Base-by-base conservation (phyloP, 2,329 filamentous ascomycete genomes). In the Keithomyces neogunnii region DNA sequence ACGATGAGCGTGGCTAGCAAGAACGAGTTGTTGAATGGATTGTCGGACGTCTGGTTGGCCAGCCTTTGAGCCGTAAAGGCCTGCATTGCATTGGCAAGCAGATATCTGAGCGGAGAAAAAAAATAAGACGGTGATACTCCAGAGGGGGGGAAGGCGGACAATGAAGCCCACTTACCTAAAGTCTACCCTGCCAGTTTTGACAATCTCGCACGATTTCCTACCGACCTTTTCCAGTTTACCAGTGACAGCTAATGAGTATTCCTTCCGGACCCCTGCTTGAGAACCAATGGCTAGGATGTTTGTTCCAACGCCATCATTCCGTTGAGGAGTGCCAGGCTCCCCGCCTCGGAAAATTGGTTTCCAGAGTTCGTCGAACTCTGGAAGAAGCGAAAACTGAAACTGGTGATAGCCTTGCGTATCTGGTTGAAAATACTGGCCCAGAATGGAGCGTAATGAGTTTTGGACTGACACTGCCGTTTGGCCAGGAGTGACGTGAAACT, bases 81-180 rank as follows among this genome's bases (percentile, higher is more conserved):
- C 61, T 84, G 80, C 74, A 84, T 80, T 4, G 77, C 78, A 55
- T 75, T 82, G 56, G 75, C 75, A 50, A 84, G 75, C 47, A 85
- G 70, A 57, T 81, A 84, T 55, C 81, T 83, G 40, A 3, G 2
- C 6, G 13, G 10, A 5, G 9, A 10, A 10, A 40, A 40, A 40
- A 26, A 19, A 44, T 29, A 30, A 7, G 10, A 43, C 11, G 40
- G 40, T 45, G 36, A 39, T 5, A 10, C n/a, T 8, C 3, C 11
- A 35, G 33, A n/a, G 4, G 8, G 4, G n/a, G 8, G 26, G 19
- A 44, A n/a, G 8, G 4, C 19, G 45, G 30, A 19, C 7, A 8
- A 33, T 19, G 11, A 26, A 45, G 10, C n/a, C 39, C 3, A 58
- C 70, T 53, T 68, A 82, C 78, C 78, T 73, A 32, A 85, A 68